Evolutionary conservation across 495 filamentous ascomycete genomes (phyloP), one percentile per base, ranked within the genome.

Genomic region (Podospora australis): DNA sequence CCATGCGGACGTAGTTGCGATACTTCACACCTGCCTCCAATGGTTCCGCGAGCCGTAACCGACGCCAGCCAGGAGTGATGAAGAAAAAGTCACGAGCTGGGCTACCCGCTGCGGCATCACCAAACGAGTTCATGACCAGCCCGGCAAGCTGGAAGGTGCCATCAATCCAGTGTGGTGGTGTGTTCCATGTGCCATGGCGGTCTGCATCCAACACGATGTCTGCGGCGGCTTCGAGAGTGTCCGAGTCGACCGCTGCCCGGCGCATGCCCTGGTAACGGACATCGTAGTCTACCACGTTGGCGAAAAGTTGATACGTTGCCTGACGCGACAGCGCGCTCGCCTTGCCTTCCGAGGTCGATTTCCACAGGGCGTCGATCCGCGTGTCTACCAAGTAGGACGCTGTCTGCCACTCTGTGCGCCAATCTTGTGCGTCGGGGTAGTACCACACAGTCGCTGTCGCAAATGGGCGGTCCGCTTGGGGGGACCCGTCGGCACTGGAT

Each of bases 241-340:
- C 38, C 39, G 48, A 59, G 35, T 58, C 48, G 29, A 66, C 35
- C 10, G 44, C 23, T 5, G 63, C 54, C 26, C 60, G 55, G 19
- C 57, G 22, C 28, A 59, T 48, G 0, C 46, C 56, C 16, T 48
- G 44, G 40, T 56, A 62, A 23, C 10, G 19, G 2, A 8, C 8
- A 26, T 46, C 71, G 45, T 80, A 86, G 7, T 83, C 70, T 3
- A 83, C 81, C 19, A 84, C 58, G 23, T 72, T 56, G 17, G 65
- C 68, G 51, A 87, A 79, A 11, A 86, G 67, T 52, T 79, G 78
- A 67, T 88, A 87, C 2, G 77, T 74, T 69, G 85, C 78, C n/a
- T 71, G 69, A 8, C 72, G 66, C 44, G 72, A 71, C 49, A 82
- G 32, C 24, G 49, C 64, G 47, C 76, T 70, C 1, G 73, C 70